These are phyloP conservation scores for Teunomyces funiuensis DNA, from an alignment of 805 yeast species.

Conservation along the genomic window DNA sequence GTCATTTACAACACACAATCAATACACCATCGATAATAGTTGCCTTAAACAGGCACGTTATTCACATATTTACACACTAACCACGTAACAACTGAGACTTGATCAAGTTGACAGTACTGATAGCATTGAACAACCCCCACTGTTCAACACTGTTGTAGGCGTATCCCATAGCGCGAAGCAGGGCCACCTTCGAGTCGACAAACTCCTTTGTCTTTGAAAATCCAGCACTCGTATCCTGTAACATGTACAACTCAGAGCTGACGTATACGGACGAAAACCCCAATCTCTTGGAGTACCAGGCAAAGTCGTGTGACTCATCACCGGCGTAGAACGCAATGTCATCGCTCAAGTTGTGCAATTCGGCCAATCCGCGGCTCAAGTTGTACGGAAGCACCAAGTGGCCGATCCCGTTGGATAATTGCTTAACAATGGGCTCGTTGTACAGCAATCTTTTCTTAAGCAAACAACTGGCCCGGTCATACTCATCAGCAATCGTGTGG, in stretches of 20 bases:
- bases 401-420: conserved; percentile 54
- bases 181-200: conserved; percentile 58
- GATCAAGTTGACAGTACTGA: conserved; percentile 63
- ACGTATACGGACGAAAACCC: conserved; percentile 70
- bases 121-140: conserved; percentile 70
- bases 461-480: conserved; percentile 44
- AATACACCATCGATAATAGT: not conserved
- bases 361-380: conserved; percentile 54
- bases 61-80: conserved; percentile 17
- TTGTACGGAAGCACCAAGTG: conserved; percentile 67
- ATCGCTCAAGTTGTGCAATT: conserved; percentile 74
- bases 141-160: conserved; percentile 68
- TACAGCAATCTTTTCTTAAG: conserved; percentile 50
- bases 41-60: not conserved
- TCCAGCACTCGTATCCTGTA: conserved; percentile 62
- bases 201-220: conserved; percentile 61
- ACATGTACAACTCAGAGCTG: conserved; percentile 75
- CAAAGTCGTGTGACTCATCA: conserved; percentile 75
- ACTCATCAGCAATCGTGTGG: conserved; percentile 31
- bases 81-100: conserved; percentile 71
- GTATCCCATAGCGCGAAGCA: conserved; percentile 54
- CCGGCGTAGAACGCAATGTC: conserved; percentile 81
- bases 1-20: too few relatives aligned
- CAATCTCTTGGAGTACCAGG: conserved; percentile 90
- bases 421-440: conserved; percentile 48